Percentiles rank a stretch among this genome's conserved stretches.
Evolutionary conservation across 306 rosid species (phyloP).

Genomic region (Rubus parviflorus): DNA sequence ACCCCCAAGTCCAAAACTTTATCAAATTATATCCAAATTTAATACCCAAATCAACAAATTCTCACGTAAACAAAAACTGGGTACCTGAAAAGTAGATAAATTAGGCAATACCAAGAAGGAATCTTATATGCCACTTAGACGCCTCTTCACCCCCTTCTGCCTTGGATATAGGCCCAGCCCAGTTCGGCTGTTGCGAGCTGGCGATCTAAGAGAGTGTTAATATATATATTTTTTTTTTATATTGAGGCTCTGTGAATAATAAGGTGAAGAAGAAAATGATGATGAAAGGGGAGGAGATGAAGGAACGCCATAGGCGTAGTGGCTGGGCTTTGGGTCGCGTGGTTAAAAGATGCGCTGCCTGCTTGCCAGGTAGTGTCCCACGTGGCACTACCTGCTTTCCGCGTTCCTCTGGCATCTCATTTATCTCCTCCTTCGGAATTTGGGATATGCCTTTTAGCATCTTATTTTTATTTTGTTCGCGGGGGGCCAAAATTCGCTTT

Average conservation of each 20-base stretch:
- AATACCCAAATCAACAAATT: slow-evolving; percentile 16
- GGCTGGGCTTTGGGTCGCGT: slow-evolving; percentile 26
- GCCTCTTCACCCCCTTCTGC: slow-evolving; percentile 2
- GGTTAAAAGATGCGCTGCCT: slow-evolving; percentile 64
- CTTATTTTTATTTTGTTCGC: too few species aligned
- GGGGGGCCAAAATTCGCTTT: too few species aligned
- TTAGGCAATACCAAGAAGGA: slow-evolving; percentile 7
- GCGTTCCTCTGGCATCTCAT: slow-evolving; percentile 54
- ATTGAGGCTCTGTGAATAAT: background rate
- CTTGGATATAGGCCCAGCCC: background rate
- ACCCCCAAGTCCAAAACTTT: slow-evolving; percentile 9
- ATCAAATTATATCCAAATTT: slow-evolving; percentile 30
- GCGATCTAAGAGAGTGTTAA: slow-evolving; percentile 5
- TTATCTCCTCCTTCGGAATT: slow-evolving; percentile 37
- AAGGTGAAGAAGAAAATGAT: slow-evolving; percentile 12
- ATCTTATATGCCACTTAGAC: background rate
- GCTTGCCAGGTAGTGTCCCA: slow-evolving; percentile 73
- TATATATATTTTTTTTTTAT: background rate
- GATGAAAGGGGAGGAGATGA: slow-evolving; percentile 27
- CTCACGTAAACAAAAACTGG: slow-evolving; percentile 17
- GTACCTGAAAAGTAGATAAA: slow-evolving; percentile 38
- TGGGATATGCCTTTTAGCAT: slow-evolving; percentile 53
- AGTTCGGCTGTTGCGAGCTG: slow-evolving; percentile 9
- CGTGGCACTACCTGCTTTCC: slow-evolving; percentile 70
- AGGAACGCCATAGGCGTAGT: slow-evolving; percentile 56